Base-by-base conservation (phyloP, 306 rosid genomes). In the Malus asiatica region DNA sequence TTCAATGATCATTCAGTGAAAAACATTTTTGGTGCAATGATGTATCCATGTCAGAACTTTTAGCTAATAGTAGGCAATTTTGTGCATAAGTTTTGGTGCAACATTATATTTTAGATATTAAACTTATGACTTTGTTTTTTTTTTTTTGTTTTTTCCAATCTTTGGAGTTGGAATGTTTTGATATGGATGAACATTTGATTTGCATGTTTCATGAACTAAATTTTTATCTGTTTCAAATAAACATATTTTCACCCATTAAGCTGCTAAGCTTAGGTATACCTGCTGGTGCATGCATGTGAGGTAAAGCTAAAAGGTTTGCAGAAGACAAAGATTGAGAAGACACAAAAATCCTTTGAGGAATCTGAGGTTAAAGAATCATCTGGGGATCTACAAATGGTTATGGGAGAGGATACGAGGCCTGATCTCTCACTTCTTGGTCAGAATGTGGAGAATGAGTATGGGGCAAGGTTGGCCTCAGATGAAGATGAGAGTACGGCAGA, bases 241-340 rank as follows among this genome's bases (percentile, higher is more conserved):
- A 63, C 23, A 25, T 75, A 79, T 76, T 82, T 45, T 82, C 72
- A 77, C 77, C 76, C 40, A 45, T 71, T 22, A 57, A 25, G 75
- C 82, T 80, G 60, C 73, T 77, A 11, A 15, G 59, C 63, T 81
- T 85, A 95, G 99, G 97, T 92, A 57, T 92, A 92, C 82, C 89
- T 95, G 74, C 88, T 92, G 87, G 96, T 95, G 77, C 97, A 95
- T 89, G 79, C 89, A 61, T 83, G 84, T 79, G 88, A 82, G 82
- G 88, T 86, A 77, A 92, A 86, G 89, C 73, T 63, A 78, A 79
- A 88, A 81, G 90, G 81, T 66, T 76, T 68, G 86, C 92, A 79
- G 83, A 80, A 72, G 77, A 70, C 82, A 71, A 68, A 84, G 71
- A 81, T 68, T 84, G 88, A 86, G 80, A 86, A 77, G 48, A 35